A percentile compares a stretch with the other conserved stretches of the same genome.
Conservation (phyloP, 2,329 filamentous ascomycete species). For the Penicillium brasilianum region DNA sequence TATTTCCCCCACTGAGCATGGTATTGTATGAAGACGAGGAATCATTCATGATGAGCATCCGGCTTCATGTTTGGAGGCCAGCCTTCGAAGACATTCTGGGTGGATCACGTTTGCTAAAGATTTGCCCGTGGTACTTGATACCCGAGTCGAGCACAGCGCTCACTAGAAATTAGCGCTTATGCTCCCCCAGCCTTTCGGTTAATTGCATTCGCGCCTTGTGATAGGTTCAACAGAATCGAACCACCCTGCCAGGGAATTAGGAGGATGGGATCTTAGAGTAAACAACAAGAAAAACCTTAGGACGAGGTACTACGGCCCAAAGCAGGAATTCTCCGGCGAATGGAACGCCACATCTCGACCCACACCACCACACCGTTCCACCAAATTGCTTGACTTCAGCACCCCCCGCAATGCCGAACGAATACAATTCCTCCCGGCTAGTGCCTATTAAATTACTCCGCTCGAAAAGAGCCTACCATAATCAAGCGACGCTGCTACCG, state of each 20-base stretch:
- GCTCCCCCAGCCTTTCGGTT: conserved; percentile 19
- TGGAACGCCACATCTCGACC: conserved; percentile 20
- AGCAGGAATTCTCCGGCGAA: conserved; percentile 26
- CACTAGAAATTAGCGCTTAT: conserved; percentile 19
- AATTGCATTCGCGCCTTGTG: conserved; percentile 17
- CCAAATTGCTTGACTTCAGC: conserved; percentile 13
- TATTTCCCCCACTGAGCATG: neutral
- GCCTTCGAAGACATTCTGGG: conserved; percentile 13
- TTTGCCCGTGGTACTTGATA: conserved; percentile 4
- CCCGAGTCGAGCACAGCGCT: conserved; percentile 16
- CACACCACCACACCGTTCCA: conserved; percentile 7
- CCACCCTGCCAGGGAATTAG: conserved; percentile 10
- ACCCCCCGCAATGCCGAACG: conserved; percentile 22
- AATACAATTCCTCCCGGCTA: conserved; percentile 20
- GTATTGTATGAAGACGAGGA: no score
- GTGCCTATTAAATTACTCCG: conserved; percentile 19
- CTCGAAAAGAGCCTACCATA: conserved; percentile 15
- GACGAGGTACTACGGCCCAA: conserved; percentile 11
- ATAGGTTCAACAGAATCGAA: conserved; percentile 17
- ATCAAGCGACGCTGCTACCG: conserved; percentile 25
- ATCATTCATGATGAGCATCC: no score
- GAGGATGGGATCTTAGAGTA: no score
- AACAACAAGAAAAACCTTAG: no score
- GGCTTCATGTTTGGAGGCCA: conserved; percentile 10
- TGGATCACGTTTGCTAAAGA: conserved; percentile 12